Evolutionary conservation across 306 rosid species (phyloP), one percentile per base, ranked within the genome.

Genomic region (Betula pendula): DNA sequence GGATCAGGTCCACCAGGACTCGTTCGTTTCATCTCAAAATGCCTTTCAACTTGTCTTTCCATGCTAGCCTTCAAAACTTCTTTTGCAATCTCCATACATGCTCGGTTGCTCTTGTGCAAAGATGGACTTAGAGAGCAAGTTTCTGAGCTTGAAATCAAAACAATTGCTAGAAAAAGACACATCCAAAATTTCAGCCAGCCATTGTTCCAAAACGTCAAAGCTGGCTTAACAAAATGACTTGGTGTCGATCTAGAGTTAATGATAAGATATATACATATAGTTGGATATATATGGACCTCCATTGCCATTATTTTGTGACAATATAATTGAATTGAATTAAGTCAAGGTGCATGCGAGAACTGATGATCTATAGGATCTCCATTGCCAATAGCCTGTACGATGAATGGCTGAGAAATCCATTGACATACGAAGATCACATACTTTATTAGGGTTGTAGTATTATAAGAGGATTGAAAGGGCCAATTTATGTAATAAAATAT

Each of bases 1-100:
- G 84, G 83, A 66, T 87, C 86, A 10, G 88, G 88, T 60, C 86
- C 84, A 1, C 88, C 86, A 0, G 88, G 90, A 71, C 75, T 81
- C 22, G 1, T 5, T 44, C 84, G 74, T 58, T 87, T 70, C 42
- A 76, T 24, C 56, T 43, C 81, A 38, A 50, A 50, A 56, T n/a
- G 3, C 50, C 31, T 31, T 58, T 40, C 79, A 9, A 10, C 66
- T 63, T 71, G 84, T 50, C 71, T 77, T 16, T 35, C 76, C 16
- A 77, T 77, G 68, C 75, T 70, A 49, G 74, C 77, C 58, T 45
- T 42, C 11, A 84, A 66, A 42, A 81, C 81, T 66, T 70, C 75
- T 29, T 53, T 66, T 19, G 86, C 78, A 44, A 22, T 81, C 50
- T 70, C 75, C 68, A 27, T 72, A 76, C 76, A 72, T 47, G 40